Percentiles rank a stretch among this genome's conserved stretches.
phyloP scores from a whole-genome alignment of 1,284 basidiomycete genomes.

The Austroboletus olivaceoglutinosus region DNA sequence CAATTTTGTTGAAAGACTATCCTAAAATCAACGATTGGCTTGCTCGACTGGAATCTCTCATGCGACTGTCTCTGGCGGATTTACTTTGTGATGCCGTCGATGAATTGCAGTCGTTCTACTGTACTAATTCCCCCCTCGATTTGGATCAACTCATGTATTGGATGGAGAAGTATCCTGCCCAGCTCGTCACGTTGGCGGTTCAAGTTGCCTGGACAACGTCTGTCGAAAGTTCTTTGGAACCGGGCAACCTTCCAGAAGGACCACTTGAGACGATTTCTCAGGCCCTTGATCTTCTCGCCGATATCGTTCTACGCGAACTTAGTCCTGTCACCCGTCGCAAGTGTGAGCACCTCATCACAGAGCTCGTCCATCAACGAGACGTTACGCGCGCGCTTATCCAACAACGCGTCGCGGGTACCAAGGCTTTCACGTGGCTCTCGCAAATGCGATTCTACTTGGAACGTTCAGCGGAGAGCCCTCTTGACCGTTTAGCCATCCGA shows the following conservation, averaged over 20 bases:
- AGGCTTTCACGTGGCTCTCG: slow-evolving; percentile 90
- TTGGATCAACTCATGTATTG: slow-evolving; percentile 78
- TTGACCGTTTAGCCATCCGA: slow-evolving; percentile 78
- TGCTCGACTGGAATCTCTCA: slow-evolving; percentile 87
- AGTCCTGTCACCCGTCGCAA: slow-evolving; percentile 88
- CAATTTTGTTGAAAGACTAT: slow-evolving; percentile 87
- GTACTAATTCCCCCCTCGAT: slow-evolving; percentile 52
- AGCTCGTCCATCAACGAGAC: slow-evolving; percentile 97
- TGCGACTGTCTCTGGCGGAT: slow-evolving; percentile 89
- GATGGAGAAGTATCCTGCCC: slow-evolving; percentile 93
- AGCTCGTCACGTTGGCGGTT: slow-evolving; percentile 91
- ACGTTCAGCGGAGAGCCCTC: slow-evolving; percentile 63
- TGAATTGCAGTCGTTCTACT: slow-evolving; percentile 82
- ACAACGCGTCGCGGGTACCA: slow-evolving; percentile 61
- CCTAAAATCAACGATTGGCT: slow-evolving; percentile 99
- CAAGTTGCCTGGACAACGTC: slow-evolving; percentile 93
- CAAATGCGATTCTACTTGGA: slow-evolving; percentile 99
- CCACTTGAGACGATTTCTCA: slow-evolving; percentile 78
- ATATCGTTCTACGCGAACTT: slow-evolving; percentile 92
- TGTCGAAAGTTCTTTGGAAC: slow-evolving; percentile 74
- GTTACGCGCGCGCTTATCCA: slow-evolving; percentile 82
- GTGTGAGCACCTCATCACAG: slow-evolving; percentile 98
- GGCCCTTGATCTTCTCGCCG: slow-evolving; percentile 91
- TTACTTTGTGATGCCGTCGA: slow-evolving; percentile 77
- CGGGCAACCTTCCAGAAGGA: slow-evolving; percentile 53